Evolutionary conservation across 2,329 filamentous ascomycete species (phyloP), one percentile per base, ranked within the genome.

Genomic region (Bretziella fagacearum): DNA sequence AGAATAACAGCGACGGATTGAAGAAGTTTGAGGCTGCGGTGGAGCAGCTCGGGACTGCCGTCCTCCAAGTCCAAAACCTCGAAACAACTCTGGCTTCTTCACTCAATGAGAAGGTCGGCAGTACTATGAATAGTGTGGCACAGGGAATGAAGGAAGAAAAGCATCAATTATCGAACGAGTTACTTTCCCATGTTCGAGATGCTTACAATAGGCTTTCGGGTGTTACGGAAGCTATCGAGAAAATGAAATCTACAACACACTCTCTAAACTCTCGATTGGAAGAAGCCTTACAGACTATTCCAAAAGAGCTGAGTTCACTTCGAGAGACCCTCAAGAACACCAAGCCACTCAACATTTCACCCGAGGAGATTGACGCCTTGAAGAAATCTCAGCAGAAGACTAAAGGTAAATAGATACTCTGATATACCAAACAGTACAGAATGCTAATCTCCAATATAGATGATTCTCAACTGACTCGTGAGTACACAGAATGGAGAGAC

Each of bases 401-500:
- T 10, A 39, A 39, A 39, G 35, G 35, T 39, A 22, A 20, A 7
- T n/a, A 22, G 8, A 22, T 20, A 6, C 8, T 10, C 18, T n/a
- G n/a, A n/a, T n/a, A n/a, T n/a, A n/a, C n/a, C n/a, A n/a, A n/a
- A n/a, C n/a, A n/a, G n/a, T n/a, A n/a, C n/a, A n/a, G n/a, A n/a
- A n/a, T n/a, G n/a, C n/a, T n/a, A n/a, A n/a, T n/a, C n/a, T 4
- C 27, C 13, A 30, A 22, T 15, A n/a, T 29, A 7, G 23, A 17
- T 11, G 40, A 17, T 22, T 45, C 41, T 8, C 44, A 26, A 15
- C 27, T 37, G 20, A 51, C 49, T 18, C 41, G 36, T 2, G 25
- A 51, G 23, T 51, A 48, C 23, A 37, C 41, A 44, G 46, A 51
- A 44, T 51, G 49, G 49, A 36, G 43, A 4, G 46, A 46, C 13